Evolutionary conservation across 805 yeast species (phyloP).

Genomic region (Lachancea dasiensis): DNA sequence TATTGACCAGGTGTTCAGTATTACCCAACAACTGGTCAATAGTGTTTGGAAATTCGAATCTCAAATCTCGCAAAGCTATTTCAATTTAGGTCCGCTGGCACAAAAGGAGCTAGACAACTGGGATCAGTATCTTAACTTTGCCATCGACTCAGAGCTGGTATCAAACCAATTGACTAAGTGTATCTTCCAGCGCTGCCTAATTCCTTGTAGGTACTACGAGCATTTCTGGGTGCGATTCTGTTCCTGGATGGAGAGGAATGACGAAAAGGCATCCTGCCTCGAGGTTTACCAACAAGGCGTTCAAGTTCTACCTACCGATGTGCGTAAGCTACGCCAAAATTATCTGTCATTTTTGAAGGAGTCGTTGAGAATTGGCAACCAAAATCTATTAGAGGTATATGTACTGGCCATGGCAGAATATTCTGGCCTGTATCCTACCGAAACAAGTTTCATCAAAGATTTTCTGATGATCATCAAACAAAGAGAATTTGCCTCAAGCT

Average conservation of each 20-base stretch:
- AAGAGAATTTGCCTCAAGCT: slow-evolving; percentile 18
- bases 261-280: slow-evolving; percentile 33
- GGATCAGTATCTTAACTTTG: slow-evolving; percentile 56
- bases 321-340: slow-evolving; percentile 14
- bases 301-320: slow-evolving; percentile 34
- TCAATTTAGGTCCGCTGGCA: slow-evolving; percentile 43
- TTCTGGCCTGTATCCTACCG: slow-evolving; percentile 17
- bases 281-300: slow-evolving; percentile 48
- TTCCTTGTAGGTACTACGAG: slow-evolving; percentile 57
- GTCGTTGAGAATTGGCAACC: slow-evolving; percentile 11
- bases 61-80: slow-evolving; percentile 50
- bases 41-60: slow-evolving; percentile 71
- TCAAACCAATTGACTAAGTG: slow-evolving; percentile 34
- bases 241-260: slow-evolving; percentile 41
- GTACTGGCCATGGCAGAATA: slow-evolving; percentile 12
- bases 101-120: slow-evolving; percentile 46
- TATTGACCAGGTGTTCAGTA: slow-evolving; percentile 38
- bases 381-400: slow-evolving; percentile 7
- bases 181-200: slow-evolving; percentile 66
- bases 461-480: slow-evolving; percentile 22
- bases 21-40: slow-evolving; percentile 48
- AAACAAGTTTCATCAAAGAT: slow-evolving; percentile 15
- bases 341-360: slow-evolving; percentile 20
- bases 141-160: slow-evolving; percentile 33
- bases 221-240: slow-evolving; percentile 66